Conservation (phyloP, 176 grass and related monocot species). For the Zoysia pacifica region DNA sequence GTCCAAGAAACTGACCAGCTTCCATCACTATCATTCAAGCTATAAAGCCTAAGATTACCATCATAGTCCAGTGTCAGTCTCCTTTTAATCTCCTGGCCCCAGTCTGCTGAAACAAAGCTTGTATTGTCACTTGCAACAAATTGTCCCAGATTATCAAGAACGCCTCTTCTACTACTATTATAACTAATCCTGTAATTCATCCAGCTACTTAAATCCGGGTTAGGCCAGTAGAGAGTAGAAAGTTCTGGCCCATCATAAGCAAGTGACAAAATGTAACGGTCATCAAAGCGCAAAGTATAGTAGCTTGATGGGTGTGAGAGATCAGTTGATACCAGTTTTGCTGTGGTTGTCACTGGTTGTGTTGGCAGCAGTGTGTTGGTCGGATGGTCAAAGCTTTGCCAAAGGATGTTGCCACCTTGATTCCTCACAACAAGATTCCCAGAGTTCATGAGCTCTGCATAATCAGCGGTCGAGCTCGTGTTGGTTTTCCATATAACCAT, state of each 20-base stretch:
- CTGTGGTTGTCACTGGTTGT: slow-evolving; percentile 26
- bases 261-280: slow-evolving; percentile 32
- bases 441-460: slow-evolving; percentile 31
- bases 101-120: slow-evolving; percentile 34
- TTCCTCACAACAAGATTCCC: slow-evolving; percentile 28
- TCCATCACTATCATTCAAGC: slow-evolving; percentile 5
- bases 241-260: slow-evolving; percentile 32
- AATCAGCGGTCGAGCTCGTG: neutral
- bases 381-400: slow-evolving; percentile 49
- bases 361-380: slow-evolving; percentile 34
- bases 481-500: slow-evolving; percentile 30
- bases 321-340: slow-evolving; percentile 38
- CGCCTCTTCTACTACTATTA: slow-evolving; percentile 33
- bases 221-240: slow-evolving; percentile 46
- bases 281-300: slow-evolving; percentile 36
- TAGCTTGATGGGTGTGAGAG: slow-evolving; percentile 31
- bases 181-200: slow-evolving; percentile 34
- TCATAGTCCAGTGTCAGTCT: slow-evolving; percentile 32
- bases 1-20: slow-evolving; percentile 30
- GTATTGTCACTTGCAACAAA: slow-evolving; percentile 40
- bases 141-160: slow-evolving; percentile 25
- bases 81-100: slow-evolving; percentile 30
- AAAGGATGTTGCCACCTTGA: slow-evolving; percentile 12
- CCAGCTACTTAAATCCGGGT: slow-evolving; percentile 37
- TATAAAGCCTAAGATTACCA: slow-evolving; percentile 45